phyloP scores from a whole-genome alignment of 2,329 filamentous ascomycete genomes.

The Aspergillus luchuensis region DNA sequence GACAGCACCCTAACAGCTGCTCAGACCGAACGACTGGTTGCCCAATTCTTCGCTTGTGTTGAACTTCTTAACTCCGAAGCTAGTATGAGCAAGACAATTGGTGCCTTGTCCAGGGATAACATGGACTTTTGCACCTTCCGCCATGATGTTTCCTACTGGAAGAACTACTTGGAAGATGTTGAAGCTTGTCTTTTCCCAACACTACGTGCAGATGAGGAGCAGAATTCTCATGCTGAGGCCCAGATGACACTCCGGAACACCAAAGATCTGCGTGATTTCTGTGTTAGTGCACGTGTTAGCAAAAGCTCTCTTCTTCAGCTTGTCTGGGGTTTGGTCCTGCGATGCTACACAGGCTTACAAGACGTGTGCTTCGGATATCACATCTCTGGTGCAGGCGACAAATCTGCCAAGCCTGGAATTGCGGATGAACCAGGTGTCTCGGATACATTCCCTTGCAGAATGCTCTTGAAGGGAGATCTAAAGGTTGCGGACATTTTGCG shows the following conservation, averaged over 20 bases:
- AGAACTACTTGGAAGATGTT: slow-evolving; percentile 44
- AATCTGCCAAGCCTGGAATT: slow-evolving; percentile 23
- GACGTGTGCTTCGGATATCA: slow-evolving; percentile 52
- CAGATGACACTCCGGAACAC: slow-evolving; percentile 24
- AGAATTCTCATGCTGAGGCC: slow-evolving; percentile 16
- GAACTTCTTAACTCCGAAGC: slow-evolving; percentile 11
- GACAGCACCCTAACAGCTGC: slow-evolving; percentile 8
- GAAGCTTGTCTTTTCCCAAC: slow-evolving; percentile 52
- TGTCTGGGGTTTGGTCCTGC: slow-evolving; percentile 49
- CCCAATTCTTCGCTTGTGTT: slow-evolving; percentile 14
- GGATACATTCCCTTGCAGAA: slow-evolving; percentile 24
- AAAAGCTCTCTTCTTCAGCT: slow-evolving; percentile 38
- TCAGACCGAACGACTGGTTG: slow-evolving; percentile 13
- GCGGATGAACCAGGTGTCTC: slow-evolving; percentile 22
- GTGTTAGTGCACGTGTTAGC: slow-evolving; percentile 23
- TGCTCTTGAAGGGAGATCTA: slow-evolving; percentile 29
- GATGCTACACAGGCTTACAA: slow-evolving; percentile 46
- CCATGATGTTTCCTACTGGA: slow-evolving; percentile 49
- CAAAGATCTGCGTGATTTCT: slow-evolving; percentile 27
- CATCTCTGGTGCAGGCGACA: slow-evolving; percentile 39
- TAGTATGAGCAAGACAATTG: slow-evolving; percentile 17
- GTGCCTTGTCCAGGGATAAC: slow-evolving; percentile 26
- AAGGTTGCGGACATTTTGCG: slow-evolving; percentile 26
- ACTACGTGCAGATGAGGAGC: slow-evolving; percentile 18
- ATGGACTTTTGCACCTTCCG: slow-evolving; percentile 26